A percentile compares a stretch with the other conserved stretches of the same genome.
These are phyloP conservation scores for Podaxis rugospora DNA, from an alignment of 768 basidiomycete genomes.

Conservation along the genomic window DNA sequence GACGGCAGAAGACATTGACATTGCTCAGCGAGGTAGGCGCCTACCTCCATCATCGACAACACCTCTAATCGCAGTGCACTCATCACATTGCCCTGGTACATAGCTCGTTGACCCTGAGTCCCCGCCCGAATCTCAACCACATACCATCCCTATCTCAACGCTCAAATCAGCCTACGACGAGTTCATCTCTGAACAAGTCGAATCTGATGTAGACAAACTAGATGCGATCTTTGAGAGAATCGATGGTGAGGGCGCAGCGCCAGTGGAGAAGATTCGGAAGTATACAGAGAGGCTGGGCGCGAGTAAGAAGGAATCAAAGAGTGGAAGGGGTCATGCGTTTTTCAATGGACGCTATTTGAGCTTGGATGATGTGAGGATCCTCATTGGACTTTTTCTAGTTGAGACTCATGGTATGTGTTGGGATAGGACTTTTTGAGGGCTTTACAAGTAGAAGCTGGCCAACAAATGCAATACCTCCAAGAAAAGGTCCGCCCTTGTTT, in stretches of 20 bases:
- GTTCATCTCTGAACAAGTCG: constrained; percentile 26
- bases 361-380: constrained; percentile 57
- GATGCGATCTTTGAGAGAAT: constrained; percentile 16
- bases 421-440: constrained; percentile 58
- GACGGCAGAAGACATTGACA: constrained; percentile 54
- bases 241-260: constrained; percentile 33
- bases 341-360: constrained; percentile 83
- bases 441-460: constrained; percentile 55
- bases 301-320: constrained; percentile 27
- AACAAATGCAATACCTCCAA: constrained; percentile 67
- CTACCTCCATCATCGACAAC: background rate
- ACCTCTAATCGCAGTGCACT: background rate
- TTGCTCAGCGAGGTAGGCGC: constrained; percentile 52
- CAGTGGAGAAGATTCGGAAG: constrained; percentile 38
- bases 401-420: background rate
- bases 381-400: background rate
- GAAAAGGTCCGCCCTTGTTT: constrained; percentile 48
- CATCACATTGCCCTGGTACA: too few species aligned
- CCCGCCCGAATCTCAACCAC: background rate
- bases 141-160: background rate
- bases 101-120: background rate
- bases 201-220: background rate
- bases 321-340: constrained; percentile 62
- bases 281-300: constrained; percentile 62
- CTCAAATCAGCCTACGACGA: constrained; percentile 28